These are phyloP conservation scores for Yamadazyma trypodendri DNA, from an alignment of 1,139 yeast genomes.

Conservation along the genomic window DNA sequence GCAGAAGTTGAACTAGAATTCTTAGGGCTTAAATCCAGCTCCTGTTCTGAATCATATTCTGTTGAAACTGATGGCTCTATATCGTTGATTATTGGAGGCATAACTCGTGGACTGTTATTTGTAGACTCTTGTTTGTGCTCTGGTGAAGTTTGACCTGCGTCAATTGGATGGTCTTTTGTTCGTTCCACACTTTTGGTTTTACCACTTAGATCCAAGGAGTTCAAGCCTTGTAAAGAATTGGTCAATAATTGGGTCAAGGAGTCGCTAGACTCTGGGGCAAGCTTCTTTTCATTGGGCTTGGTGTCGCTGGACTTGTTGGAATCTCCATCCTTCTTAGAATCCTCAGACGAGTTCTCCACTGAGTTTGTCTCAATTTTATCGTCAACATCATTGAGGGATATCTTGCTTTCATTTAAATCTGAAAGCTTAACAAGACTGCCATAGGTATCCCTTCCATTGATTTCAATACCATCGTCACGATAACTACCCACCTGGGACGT, in stretches of 20 bases:
- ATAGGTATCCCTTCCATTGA: slow-evolving; percentile 1
- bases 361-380: slow-evolving; percentile 1
- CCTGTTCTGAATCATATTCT: slow-evolving; percentile 1
- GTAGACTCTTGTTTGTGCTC: no score
- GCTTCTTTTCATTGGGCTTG: no score
- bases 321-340: not conserved
- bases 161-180: not conserved
- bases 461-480: slow-evolving; percentile 1
- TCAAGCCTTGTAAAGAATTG: slow-evolving; percentile 1
- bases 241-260: slow-evolving; percentile 3
- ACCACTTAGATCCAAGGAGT: not conserved
- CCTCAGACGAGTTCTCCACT: slow-evolving; percentile 2
- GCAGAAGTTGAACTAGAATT: slow-evolving; percentile 3
- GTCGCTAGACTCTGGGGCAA: not conserved
- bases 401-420: not conserved
- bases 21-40: not conserved
- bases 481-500: not conserved
- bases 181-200: not conserved
- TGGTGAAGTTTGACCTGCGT: no score
- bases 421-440: not conserved
- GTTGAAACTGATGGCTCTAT: not conserved
- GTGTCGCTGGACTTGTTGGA: not conserved
- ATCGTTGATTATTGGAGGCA: not conserved
- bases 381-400: slow-evolving; percentile 5
- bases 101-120: no score